These are phyloP conservation scores for Tetrahymena malaccensis DNA, from an alignment of 73 alveolate species.

Conservation along the genomic window DNA sequence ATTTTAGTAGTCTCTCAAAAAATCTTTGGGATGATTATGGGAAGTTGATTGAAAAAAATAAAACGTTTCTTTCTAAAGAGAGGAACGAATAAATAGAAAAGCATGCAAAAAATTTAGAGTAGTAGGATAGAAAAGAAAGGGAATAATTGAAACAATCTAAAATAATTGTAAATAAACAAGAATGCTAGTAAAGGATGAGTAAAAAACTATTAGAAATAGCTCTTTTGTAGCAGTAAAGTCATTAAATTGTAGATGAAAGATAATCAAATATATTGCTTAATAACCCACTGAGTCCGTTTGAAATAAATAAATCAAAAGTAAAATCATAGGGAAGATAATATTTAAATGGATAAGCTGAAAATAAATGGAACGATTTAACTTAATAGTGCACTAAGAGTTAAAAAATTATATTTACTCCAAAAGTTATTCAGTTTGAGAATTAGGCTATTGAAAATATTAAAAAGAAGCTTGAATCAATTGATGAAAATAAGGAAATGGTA, in stretches of 20 bases:
- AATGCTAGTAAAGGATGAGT: background rate
- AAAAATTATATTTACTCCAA: background rate
- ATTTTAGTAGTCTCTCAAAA: background rate
- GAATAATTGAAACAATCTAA: background rate
- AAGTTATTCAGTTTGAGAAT: background rate
- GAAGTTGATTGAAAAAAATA: background rate
- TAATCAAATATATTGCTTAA: background rate
- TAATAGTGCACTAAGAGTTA: background rate
- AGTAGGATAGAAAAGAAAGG: background rate
- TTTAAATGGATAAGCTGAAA: background rate
- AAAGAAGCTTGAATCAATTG: background rate
- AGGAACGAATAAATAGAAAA: background rate
- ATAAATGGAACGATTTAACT: background rate
- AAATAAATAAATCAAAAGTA: background rate
- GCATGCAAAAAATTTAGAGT: background rate
- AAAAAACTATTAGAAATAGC: background rate
- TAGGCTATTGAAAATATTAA: background rate
- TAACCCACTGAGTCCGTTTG: background rate
- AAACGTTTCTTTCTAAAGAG: background rate
- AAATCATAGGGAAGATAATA: background rate
- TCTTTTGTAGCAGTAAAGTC: background rate
- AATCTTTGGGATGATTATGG: background rate
- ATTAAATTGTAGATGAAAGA: background rate
- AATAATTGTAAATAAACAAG: background rate
- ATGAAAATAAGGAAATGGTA: background rate